These are phyloP conservation scores for Aspergillus wentii DNA, from an alignment of 495 filamentous ascomycete species.

Conservation along the genomic window DNA sequence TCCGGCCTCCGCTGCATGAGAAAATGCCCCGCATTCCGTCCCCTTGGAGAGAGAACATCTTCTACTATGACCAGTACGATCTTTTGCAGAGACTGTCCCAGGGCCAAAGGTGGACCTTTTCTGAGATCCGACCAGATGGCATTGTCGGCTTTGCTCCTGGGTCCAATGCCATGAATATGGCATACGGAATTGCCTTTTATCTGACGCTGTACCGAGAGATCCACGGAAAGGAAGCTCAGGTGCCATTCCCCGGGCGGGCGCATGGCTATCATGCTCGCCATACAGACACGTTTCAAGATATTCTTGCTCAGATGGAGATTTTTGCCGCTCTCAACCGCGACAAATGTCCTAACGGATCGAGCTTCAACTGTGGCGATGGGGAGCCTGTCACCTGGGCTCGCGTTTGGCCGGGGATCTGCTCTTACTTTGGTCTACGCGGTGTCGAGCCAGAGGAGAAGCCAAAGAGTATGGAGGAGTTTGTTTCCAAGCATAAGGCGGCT, in stretches of 20 bases:
- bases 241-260: slow-evolving; percentile 28
- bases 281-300: slow-evolving; percentile 32
- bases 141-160: slow-evolving; percentile 40
- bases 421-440: slow-evolving; percentile 34
- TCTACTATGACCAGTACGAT: slow-evolving; percentile 43
- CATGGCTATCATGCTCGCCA: slow-evolving; percentile 16
- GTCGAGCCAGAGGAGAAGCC: slow-evolving; percentile 4
- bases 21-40: slow-evolving; percentile 31
- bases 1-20: slow-evolving; percentile 29
- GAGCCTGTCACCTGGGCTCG: slow-evolving; percentile 23
- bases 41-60: slow-evolving; percentile 30
- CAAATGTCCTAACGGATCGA: slow-evolving; percentile 9
- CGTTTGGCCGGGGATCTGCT: slow-evolving; percentile 29
- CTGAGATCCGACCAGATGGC: slow-evolving; percentile 36
- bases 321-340: slow-evolving; percentile 21
- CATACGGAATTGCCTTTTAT: slow-evolving; percentile 31
- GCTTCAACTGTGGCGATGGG: slow-evolving; percentile 32
- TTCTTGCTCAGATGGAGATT: slow-evolving; percentile 32
- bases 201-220: slow-evolving; percentile 24
- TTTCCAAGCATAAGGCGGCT: neutral
- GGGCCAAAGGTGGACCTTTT: slow-evolving; percentile 32
- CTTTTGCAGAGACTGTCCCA: slow-evolving; percentile 21
- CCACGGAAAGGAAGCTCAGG: slow-evolving; percentile 14
- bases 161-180: slow-evolving; percentile 37
- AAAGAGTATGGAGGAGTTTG: slow-evolving; percentile 3